Base-by-base conservation (phyloP, 768 basidiomycete genomes). In the Leucocoprinus birnbaumii region DNA sequence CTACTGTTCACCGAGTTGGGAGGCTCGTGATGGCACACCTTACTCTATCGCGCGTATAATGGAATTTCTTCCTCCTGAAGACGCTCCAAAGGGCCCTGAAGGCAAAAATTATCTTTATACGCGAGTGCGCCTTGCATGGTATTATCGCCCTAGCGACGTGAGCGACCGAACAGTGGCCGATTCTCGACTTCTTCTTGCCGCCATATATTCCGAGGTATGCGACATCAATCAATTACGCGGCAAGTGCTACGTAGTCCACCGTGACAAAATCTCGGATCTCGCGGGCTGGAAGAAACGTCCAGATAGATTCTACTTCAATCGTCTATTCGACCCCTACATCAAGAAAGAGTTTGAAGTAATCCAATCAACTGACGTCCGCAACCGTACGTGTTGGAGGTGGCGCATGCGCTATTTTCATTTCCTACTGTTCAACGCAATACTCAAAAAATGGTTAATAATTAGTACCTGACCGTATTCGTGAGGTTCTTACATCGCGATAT, bases 291-390 rank as follows among this genome's bases (percentile, higher is more conserved):
- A 94, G 76, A 91, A 91, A 70, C 81, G 86, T 42, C 88, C 91
- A 1, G 96, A 99, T 71, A 84, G 91, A 60, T 99, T 99, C 79
- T 97, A 95, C 77, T 99, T 94, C 79, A 86, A 86, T 63, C 86
- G 90, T 64, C 79, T 98, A 25, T 99, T 96, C 67, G 96, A 98
- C 75, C 94, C 94, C 50, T 98, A 96, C 71, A 92, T 98, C 73
- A 94, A 96, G 76, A 91, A 91, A 70, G 95, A 98, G 72, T 98
- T 96, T 70, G 97, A 98, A 68, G 89, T 98, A 62, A 87, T 99
- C 51, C 86, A 89, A 57, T 83, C 92, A 26, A 81, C 82, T 38
- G 90, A 87, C 63, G 87, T 97, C 58, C 83, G 87, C 55, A 99
- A 99, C 69, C 75, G 96, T 98, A 68, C 66, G 94, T 80, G 49